These are phyloP conservation scores for Oryza australiensis DNA, from an alignment of 176 grass and related monocot genomes.

Conservation along the genomic window DNA sequence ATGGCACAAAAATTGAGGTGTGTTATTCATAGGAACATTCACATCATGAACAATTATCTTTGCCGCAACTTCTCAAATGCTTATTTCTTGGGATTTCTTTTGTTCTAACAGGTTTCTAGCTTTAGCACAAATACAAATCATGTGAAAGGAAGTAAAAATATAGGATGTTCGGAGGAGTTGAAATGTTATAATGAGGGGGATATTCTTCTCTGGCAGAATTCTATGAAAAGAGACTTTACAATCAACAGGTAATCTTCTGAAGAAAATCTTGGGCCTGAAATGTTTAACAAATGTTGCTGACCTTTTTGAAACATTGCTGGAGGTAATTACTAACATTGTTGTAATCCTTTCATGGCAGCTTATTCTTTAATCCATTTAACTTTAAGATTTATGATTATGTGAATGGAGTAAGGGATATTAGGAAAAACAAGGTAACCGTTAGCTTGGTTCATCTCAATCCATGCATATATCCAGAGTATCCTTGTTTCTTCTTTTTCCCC, in stretches of 20 bases:
- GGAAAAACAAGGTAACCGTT: slow-evolving; percentile 64
- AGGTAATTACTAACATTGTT: slow-evolving; percentile 44
- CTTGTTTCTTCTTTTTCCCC: slow-evolving; percentile 24
- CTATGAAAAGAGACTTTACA: slow-evolving; percentile 78
- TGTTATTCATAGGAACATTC: slow-evolving; percentile 37
- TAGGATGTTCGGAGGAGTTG: slow-evolving; percentile 27
- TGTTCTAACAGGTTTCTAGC: slow-evolving; percentile 68
- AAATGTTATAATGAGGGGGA: slow-evolving; percentile 47
- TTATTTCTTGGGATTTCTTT: slow-evolving; percentile 17
- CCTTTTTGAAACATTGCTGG: slow-evolving; percentile 10
- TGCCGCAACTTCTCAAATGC: slow-evolving; percentile 11
- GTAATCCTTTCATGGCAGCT: slow-evolving; percentile 46
- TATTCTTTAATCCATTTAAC: slow-evolving; percentile 78
- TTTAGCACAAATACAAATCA: slow-evolving; percentile 44
- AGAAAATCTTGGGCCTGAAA: slow-evolving; percentile 23
- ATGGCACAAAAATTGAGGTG: slow-evolving; percentile 66
- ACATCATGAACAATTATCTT: slow-evolving; percentile 1
- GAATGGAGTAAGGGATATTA: slow-evolving; percentile 81
- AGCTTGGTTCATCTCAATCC: slow-evolving; percentile 33
- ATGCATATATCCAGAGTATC: slow-evolving; percentile 17
- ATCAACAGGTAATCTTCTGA: slow-evolving; percentile 67
- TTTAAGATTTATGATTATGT: slow-evolving; percentile 85
- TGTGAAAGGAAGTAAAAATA: slow-evolving; percentile 31
- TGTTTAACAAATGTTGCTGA: not conserved
- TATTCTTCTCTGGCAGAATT: slow-evolving; percentile 85